Base-by-base conservation (phyloP, 2,329 filamentous ascomycete species). In the Microcera coccophila region DNA sequence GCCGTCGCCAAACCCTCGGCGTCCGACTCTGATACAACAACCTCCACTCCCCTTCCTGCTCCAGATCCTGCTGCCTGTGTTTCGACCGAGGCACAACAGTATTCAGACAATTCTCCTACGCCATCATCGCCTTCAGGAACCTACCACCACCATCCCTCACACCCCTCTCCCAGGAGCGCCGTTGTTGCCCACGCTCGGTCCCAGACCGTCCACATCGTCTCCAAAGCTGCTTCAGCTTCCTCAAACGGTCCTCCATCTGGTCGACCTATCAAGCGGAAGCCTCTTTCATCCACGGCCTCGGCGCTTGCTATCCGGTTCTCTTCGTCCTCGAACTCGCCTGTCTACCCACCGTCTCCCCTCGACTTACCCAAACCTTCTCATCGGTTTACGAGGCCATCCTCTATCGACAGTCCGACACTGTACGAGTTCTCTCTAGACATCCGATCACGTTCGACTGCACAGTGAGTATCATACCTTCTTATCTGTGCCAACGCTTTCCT, bases 351-450 rank as follows among this genome's bases (percentile, higher is more conserved):
- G 9, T 62, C 64, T 28, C 64, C 56, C 37, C 61, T 66, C 39
- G 67, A 71, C 45, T 64, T 75, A 17, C 66, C 70, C 32, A 68
- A 69, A 48, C 74, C 76, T n/a, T 73, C 74, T 36, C 70, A 73
- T 48, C 65, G 77, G 38, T 79, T 77, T 57, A 69, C 70, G n/a
- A 70, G 78, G 47, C 72, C 74, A 22, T 75, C 65, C 53, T 75
- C 77, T 12, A 61, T 80, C 41, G 78, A 82, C 61, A 82, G 78
- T 59, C 79, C 78, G 47, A 81, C 77, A 22, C 64, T 82, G 37
- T 82, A 82, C 72, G 76, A 80, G 56, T 80, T 78, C 54, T 73
- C 74, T 32, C 43, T 54, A 16, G 47, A 54, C 38, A 42, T 51
- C 33, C 47, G 52, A 20, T 50, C 47, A 20, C 44, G 41, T 32